phyloP scores from a whole-genome alignment of 352 stramenopile species.

The Phytophthora pini region DNA sequence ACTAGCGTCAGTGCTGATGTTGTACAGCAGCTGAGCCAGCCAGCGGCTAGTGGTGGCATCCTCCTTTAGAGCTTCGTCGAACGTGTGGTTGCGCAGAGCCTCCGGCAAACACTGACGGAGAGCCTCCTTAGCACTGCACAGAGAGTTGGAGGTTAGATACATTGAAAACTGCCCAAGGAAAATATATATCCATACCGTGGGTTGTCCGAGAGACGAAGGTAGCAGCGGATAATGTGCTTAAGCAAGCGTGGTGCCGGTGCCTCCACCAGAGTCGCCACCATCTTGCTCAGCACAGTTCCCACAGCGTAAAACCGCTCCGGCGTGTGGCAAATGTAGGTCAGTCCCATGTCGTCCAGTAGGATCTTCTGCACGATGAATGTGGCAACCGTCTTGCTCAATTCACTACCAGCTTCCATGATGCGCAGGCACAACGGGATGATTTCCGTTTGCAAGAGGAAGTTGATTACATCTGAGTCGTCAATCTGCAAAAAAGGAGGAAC shows the following conservation, averaged over 20 bases:
- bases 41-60: constrained; percentile 97
- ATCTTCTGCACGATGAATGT: constrained; percentile 99
- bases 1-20: constrained; percentile 65
- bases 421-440: constrained; percentile 99
- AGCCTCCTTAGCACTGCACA: constrained; percentile 93
- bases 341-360: constrained; percentile 97
- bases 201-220: constrained; percentile 94
- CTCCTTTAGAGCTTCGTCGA: constrained; percentile 94
- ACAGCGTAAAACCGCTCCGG: constrained; percentile 93
- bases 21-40: constrained; percentile 95
- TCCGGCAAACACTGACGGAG: constrained; percentile 96
- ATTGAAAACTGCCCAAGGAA: constrained; percentile 20
- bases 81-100: constrained; percentile 95
- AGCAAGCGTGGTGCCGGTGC: constrained; percentile 94
- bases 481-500: constrained; percentile 62
- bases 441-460: constrained; percentile 99
- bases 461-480: constrained; percentile 99
- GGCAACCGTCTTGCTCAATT: constrained; percentile 98
- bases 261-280: constrained; percentile 95
- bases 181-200: constrained; percentile 31
- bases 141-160: constrained; percentile 12
- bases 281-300: constrained; percentile 95
- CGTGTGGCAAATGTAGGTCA: constrained; percentile 99
- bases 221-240: constrained; percentile 99
- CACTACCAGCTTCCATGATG: constrained; percentile 99